Evolutionary conservation across 2,329 filamentous ascomycete genomes (phyloP).

Genomic region (Aspergillus persii): DNA sequence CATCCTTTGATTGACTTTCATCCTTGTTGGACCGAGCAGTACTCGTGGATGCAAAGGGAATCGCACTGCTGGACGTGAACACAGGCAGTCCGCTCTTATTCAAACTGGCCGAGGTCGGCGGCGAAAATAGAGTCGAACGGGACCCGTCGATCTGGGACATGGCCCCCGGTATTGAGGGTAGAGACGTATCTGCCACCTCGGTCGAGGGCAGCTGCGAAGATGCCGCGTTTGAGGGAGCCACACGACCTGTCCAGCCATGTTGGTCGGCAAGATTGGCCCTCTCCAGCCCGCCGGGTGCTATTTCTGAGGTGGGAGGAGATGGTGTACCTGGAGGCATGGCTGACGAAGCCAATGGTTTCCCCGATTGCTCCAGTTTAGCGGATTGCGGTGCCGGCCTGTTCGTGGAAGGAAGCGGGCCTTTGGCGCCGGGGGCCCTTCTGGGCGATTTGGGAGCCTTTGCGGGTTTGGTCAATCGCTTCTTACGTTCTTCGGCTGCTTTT

Average conservation of each 20-base stretch:
- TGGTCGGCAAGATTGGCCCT: not conserved
- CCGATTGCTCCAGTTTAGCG: not conserved
- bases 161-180: constrained; percentile 25
- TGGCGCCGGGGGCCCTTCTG: constrained; percentile 30
- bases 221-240: not conserved
- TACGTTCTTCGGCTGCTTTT: constrained; percentile 41
- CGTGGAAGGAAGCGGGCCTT: constrained; percentile 7
- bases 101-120: constrained; percentile 28
- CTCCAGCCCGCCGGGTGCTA: not conserved
- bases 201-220: constrained; percentile 6
- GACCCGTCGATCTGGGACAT: constrained; percentile 10
- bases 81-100: constrained; percentile 48
- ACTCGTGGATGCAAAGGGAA: constrained; percentile 38
- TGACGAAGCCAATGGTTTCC: too few species aligned
- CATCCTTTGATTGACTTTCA: not conserved
- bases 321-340: not conserved
- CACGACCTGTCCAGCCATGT: constrained; percentile 3
- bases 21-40: not conserved
- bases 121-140: constrained; percentile 27
- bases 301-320: not conserved
- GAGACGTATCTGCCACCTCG: constrained; percentile 13
- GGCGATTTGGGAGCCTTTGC: constrained; percentile 23
- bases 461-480: constrained; percentile 28
- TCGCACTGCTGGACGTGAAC: constrained; percentile 47
- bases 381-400: constrained; percentile 9